Conservation (phyloP, 345 rosid species). For the Salix suchowensis region DNA sequence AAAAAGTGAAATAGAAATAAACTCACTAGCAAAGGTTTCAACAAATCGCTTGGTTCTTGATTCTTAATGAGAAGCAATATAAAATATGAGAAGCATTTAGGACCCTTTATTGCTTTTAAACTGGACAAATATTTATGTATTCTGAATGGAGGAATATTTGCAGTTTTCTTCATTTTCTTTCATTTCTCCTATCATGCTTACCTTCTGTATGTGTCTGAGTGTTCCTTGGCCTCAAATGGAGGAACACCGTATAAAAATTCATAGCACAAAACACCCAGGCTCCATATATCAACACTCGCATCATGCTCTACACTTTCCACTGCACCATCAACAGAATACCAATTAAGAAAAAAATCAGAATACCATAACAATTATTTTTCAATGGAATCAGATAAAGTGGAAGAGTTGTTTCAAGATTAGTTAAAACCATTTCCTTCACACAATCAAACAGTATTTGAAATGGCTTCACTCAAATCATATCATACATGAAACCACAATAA, state of each 20-base stretch:
- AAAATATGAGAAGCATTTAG: neutral
- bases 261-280: constrained; percentile 91
- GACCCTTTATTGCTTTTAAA: neutral
- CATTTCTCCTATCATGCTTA: constrained; percentile 12
- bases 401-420: neutral
- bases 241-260: constrained; percentile 90
- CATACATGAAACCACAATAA: neutral
- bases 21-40: no score
- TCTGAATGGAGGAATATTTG: neutral
- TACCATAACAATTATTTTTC: neutral
- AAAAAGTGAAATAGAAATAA: neutral
- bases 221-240: constrained; percentile 89
- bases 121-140: neutral
- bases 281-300: constrained; percentile 95
- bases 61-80: neutral
- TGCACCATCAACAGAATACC: constrained; percentile 23
- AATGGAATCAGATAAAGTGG: neutral
- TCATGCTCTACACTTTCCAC: constrained; percentile 97
- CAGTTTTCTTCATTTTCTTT: neutral
- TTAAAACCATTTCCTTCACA: neutral
- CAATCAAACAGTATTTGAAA: neutral
- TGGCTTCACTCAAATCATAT: neutral
- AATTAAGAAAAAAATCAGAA: no score
- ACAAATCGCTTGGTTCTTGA: no score
- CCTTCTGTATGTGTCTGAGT: constrained; percentile 94